These are phyloP conservation scores for Trametes versicolor DNA, from an alignment of 1,284 basidiomycete genomes.

Conservation along the genomic window DNA sequence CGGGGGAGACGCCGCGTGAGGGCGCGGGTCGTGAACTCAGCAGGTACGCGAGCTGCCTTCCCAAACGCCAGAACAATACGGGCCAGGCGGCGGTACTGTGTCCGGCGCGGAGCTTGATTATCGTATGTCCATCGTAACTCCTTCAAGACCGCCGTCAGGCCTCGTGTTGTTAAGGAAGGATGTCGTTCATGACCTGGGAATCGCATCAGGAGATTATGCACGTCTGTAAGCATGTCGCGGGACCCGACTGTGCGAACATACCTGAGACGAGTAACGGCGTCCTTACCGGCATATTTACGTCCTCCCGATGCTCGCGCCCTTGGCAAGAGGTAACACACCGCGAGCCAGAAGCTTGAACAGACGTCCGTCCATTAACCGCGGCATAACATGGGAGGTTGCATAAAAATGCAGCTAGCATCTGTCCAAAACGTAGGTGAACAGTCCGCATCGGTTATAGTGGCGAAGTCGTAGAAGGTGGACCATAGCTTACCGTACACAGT, in stretches of 20 bases:
- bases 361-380: neutral
- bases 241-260: neutral
- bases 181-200: neutral
- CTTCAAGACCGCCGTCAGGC: neutral
- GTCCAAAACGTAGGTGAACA: neutral
- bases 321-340: neutral
- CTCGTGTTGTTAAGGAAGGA: constrained; percentile 9
- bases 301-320: constrained; percentile 1
- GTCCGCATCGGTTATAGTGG: neutral
- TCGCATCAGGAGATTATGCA: neutral
- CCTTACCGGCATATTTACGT: constrained; percentile 16
- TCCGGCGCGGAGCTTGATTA: constrained; percentile 23
- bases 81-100: constrained; percentile 14
- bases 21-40: constrained; percentile 17
- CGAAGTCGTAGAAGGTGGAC: neutral
- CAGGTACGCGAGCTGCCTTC: constrained; percentile 32
- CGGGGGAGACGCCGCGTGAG: constrained; percentile 1
- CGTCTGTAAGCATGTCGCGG: neutral
- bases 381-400: no score
- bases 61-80: constrained; percentile 25
- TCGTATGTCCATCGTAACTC: constrained; percentile 14
- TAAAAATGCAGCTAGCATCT: no score
- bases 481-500: neutral
- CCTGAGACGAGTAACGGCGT: constrained; percentile 1
- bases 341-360: neutral